Conservation (phyloP, 768 basidiomycete genomes). For the Mycena galericulata region DNA sequence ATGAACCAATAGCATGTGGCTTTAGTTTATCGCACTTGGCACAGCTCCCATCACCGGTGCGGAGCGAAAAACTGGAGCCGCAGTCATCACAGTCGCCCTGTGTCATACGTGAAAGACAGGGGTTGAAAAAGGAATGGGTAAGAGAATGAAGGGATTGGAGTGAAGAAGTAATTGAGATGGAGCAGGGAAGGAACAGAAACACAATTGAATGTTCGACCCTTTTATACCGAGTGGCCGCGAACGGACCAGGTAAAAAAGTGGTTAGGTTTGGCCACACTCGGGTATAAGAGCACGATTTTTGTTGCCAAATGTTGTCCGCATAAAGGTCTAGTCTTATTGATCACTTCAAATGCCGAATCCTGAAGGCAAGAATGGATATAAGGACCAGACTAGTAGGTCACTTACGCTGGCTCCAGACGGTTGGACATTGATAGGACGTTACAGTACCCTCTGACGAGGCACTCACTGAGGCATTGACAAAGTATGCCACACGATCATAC, state of each 20-base stretch:
- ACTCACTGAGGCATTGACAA: not conserved
- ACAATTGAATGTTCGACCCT: not conserved
- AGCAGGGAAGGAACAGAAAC: not conserved
- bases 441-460: constrained; percentile 9
- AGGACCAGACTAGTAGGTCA: not conserved
- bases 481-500: not conserved
- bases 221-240: not conserved
- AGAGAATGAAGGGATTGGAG: not conserved
- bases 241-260: not conserved
- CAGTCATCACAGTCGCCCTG: constrained; percentile 2
- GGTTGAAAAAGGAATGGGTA: too few relatives aligned
- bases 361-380: not conserved
- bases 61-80: not conserved
- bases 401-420: not conserved
- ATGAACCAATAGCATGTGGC: not conserved
- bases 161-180: not conserved
- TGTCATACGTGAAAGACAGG: not conserved
- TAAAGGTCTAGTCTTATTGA: not conserved
- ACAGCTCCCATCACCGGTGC: not conserved
- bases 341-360: constrained; percentile 4
- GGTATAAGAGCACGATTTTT: not conserved
- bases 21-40: constrained; percentile 8
- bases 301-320: too few relatives aligned
- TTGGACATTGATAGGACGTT: not conserved
- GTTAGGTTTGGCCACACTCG: not conserved